Conservation (phyloP, 1,284 basidiomycete species). For the Athelia psychrophila region DNA sequence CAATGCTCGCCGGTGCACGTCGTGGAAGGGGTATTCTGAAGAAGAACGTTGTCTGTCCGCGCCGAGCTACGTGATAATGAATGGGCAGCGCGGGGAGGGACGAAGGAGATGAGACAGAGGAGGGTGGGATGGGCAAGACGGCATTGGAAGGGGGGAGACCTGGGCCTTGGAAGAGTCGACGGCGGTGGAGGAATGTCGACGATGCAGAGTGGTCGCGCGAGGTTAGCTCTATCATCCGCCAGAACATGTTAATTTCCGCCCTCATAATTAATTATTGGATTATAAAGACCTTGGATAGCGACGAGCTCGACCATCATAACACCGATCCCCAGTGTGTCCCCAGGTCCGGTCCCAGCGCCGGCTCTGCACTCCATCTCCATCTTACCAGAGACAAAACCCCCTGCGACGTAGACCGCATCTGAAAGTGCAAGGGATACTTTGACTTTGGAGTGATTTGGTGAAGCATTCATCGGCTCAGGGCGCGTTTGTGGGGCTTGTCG, state of each 20-base stretch:
- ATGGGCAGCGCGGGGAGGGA: conserved; percentile 52
- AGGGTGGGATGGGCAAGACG: conserved; percentile 53
- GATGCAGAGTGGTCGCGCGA: conserved; percentile 76
- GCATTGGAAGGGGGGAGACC: conserved; percentile 79
- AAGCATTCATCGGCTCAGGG: conserved; percentile 76
- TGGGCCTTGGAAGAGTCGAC: conserved; percentile 72
- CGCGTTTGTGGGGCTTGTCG: conserved; percentile 18
- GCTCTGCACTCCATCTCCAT: conserved; percentile 74
- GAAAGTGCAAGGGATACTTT: conserved; percentile 59
- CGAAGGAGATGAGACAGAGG: conserved; percentile 49
- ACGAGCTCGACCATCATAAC: conserved; percentile 73
- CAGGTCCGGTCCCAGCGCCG: conserved; percentile 38
- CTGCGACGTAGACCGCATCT: conserved; percentile 60
- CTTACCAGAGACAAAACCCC: conserved; percentile 62
- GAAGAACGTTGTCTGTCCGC: conserved; percentile 70
- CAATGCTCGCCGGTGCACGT: conserved; percentile 64
- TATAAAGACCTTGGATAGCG: conserved; percentile 59
- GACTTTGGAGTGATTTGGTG: conserved; percentile 70
- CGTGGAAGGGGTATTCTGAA: conserved; percentile 67
- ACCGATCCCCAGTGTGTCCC: conserved; percentile 51
- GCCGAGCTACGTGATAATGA: conserved; percentile 63
- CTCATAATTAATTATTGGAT: no score
- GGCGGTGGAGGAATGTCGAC: conserved; percentile 66
- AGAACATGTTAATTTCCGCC: conserved; percentile 1
- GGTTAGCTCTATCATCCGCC: conserved; percentile 57